These are phyloP conservation scores for Pseudotsuga menziesii DNA, from an alignment of 75 land plant genomes.

Conservation along the genomic window DNA sequence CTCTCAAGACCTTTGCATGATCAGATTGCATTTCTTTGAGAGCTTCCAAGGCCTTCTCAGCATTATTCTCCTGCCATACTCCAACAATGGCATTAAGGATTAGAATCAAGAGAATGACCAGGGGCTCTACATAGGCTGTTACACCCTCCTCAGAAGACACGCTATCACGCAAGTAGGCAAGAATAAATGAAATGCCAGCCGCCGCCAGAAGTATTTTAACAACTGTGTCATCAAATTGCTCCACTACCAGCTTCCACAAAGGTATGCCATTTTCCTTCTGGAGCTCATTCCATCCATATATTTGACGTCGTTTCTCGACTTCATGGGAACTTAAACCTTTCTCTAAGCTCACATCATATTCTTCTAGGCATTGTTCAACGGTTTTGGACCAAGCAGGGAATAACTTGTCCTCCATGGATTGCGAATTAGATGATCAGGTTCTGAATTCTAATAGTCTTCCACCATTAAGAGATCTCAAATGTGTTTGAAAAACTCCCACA, in stretches of 20 bases:
- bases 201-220: constrained; percentile 76
- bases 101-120: constrained; percentile 76
- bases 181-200: constrained; percentile 61
- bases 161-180: constrained; percentile 48
- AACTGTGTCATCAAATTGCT: constrained; percentile 80
- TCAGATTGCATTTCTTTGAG: constrained; percentile 86
- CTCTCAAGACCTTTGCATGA: constrained; percentile 59
- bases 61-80: constrained; percentile 91
- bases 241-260: constrained; percentile 67
- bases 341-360: constrained; percentile 41
- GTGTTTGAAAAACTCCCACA: no score
- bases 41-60: constrained; percentile 86
- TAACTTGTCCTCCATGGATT: constrained; percentile 23
- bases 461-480: no score
- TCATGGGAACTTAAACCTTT: constrained; percentile 53
- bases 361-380: constrained; percentile 62
- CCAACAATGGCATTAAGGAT: constrained; percentile 81
- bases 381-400: constrained; percentile 77
- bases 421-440: no score
- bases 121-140: constrained; percentile 76
- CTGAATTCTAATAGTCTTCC: no score
- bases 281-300: constrained; percentile 75
- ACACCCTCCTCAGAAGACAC: constrained; percentile 39
- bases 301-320: constrained; percentile 41
- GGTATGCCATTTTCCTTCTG: constrained; percentile 61